Percentiles rank a stretch among this genome's conserved stretches.
Conservation (phyloP, 176 grass and related monocot genomes). For the Chloris gayana region DNA sequence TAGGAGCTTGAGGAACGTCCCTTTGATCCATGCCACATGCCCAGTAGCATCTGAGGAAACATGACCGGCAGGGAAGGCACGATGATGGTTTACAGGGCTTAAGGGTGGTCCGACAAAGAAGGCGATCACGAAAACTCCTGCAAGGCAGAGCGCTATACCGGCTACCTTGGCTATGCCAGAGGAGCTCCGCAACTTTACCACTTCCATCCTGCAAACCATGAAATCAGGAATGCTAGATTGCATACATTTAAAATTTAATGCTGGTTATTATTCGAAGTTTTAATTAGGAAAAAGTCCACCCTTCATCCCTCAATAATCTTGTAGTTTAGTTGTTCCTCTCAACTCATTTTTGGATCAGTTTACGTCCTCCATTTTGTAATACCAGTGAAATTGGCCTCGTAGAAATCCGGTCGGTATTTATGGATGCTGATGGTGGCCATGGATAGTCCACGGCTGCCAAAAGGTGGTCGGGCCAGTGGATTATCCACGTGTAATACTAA, state of each 20-base stretch:
- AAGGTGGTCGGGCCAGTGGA: too few species aligned
- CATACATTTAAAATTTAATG: background rate
- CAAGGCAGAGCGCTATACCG: conserved; percentile 53
- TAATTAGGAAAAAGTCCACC: too few species aligned
- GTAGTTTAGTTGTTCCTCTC: too few species aligned
- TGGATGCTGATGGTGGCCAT: too few species aligned
- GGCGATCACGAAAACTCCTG: conserved; percentile 55
- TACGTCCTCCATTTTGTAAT: too few species aligned
- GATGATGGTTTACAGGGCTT: conserved; percentile 57
- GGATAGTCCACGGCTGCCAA: too few species aligned
- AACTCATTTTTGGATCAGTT: too few species aligned
- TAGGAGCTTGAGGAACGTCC: conserved; percentile 60
- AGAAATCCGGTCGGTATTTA: too few species aligned
- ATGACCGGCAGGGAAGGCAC: background rate
- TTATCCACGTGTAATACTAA: too few species aligned
- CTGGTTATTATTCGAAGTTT: background rate
- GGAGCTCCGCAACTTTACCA: conserved; percentile 38
- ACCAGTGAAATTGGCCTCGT: too few species aligned
- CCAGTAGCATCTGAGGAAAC: background rate
- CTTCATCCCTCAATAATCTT: too few species aligned
- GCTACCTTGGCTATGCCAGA: conserved; percentile 58
- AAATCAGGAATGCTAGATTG: background rate
- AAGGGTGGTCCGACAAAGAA: conserved; percentile 54
- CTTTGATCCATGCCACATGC: conserved; percentile 53
- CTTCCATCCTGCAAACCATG: conserved; percentile 51